These are phyloP conservation scores for Eutrema salsugineum DNA, from an alignment of 441 rosid species.

Conservation along the genomic window DNA sequence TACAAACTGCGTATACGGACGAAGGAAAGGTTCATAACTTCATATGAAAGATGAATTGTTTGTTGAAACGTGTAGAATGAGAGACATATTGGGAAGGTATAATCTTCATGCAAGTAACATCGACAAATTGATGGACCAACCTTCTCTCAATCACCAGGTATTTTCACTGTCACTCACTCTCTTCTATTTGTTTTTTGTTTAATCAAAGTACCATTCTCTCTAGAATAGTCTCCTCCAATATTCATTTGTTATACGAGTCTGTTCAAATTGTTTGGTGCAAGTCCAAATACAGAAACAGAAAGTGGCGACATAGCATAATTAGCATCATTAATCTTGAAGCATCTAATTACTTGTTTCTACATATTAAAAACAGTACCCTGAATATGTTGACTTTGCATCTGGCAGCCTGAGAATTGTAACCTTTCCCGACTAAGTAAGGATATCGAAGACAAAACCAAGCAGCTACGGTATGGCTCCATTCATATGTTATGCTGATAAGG, in stretches of 20 bases:
- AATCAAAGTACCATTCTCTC: not conserved
- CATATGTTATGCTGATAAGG: not conserved
- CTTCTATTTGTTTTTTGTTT: not conserved
- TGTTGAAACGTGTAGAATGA: slow-evolving; percentile 56
- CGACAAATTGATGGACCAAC: slow-evolving; percentile 60
- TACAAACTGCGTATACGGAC: not conserved
- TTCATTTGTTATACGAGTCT: not conserved
- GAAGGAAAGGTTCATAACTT: not conserved
- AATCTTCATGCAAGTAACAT: slow-evolving; percentile 73
- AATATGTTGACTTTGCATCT: slow-evolving; percentile 10
- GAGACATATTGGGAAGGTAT: slow-evolving; percentile 70
- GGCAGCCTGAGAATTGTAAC: slow-evolving; percentile 59
- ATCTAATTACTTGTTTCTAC: not conserved
- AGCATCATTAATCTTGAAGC: not conserved
- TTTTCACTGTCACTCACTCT: not conserved
- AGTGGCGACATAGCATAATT: not conserved
- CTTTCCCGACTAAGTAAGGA: slow-evolving; percentile 58
- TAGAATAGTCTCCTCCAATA: not conserved
- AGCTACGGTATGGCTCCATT: slow-evolving; percentile 51
- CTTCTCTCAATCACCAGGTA: slow-evolving; percentile 76
- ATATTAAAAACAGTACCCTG: not conserved
- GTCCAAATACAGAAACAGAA: not conserved
- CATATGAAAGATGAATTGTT: not conserved
- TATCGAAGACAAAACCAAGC: slow-evolving; percentile 62
- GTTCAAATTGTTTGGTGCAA: not conserved